These are phyloP conservation scores for Lecanicillium sp. DNA, from an alignment of 2,329 filamentous ascomycete genomes.

Conservation along the genomic window DNA sequence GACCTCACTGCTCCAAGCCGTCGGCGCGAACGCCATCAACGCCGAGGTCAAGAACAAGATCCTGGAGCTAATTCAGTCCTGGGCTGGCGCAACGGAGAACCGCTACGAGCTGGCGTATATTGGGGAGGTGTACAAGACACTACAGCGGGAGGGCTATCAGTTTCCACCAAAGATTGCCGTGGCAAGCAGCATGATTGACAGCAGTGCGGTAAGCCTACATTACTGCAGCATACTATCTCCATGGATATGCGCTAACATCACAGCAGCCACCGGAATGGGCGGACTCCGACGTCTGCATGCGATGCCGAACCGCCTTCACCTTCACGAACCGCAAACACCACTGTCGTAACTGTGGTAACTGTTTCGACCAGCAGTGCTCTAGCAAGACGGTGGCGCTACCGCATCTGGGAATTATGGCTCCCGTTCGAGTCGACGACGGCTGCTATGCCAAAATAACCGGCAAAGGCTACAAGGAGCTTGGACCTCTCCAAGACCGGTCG, in stretches of 20 bases:
- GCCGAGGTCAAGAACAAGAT: slow-evolving; percentile 83
- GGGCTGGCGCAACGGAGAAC: slow-evolving; percentile 84
- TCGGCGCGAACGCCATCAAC: slow-evolving; percentile 68
- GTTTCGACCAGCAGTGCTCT: slow-evolving; percentile 93
- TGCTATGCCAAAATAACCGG: slow-evolving; percentile 86
- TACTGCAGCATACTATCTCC: background rate
- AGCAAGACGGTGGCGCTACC: slow-evolving; percentile 81
- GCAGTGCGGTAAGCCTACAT: slow-evolving; percentile 66
- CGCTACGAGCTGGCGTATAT: slow-evolving; percentile 80
- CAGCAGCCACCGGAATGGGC: slow-evolving; percentile 86
- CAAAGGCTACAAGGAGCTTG: slow-evolving; percentile 39
- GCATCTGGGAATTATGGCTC: slow-evolving; percentile 83
- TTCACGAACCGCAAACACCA: slow-evolving; percentile 99
- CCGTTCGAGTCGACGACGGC: slow-evolving; percentile 92
- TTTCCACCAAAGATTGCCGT: slow-evolving; percentile 85
- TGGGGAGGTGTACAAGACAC: slow-evolving; percentile 71
- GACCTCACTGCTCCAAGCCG: slow-evolving; percentile 78
- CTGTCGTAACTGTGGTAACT: slow-evolving; percentile 94
- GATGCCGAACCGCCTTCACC: slow-evolving; percentile 88
- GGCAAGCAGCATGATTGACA: slow-evolving; percentile 96
- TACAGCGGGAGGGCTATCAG: slow-evolving; percentile 78
- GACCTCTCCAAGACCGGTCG: slow-evolving; percentile 40
- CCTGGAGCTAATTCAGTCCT: slow-evolving; percentile 85
- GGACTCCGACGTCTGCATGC: slow-evolving; percentile 97
- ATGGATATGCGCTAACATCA: background rate